Evolutionary conservation across 768 basidiomycete genomes (phyloP).

Genomic region (Tylopilus plumbeoviolaceoides): DNA sequence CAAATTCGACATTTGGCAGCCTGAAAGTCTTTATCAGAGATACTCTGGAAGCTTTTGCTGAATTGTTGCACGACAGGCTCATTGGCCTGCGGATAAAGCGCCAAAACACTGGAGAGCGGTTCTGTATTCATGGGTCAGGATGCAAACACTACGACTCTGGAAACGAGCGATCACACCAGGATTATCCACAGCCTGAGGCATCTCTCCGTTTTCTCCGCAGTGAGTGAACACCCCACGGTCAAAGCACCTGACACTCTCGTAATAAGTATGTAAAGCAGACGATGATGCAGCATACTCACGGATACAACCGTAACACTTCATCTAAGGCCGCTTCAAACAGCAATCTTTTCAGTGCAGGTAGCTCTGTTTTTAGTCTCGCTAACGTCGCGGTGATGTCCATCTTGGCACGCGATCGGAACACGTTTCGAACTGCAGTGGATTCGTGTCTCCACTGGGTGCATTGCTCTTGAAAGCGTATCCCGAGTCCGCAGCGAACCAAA

Average conservation of each 20-base stretch:
- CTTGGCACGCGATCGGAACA: too few species aligned
- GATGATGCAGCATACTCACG: constrained; percentile 9
- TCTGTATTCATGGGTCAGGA: too few species aligned
- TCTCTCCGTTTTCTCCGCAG: background rate
- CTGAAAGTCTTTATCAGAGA: constrained; percentile 10
- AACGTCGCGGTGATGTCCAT: too few species aligned
- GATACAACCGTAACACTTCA: constrained; percentile 17
- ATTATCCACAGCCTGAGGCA: background rate
- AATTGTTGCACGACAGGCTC: background rate
- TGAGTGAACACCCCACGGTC: constrained; percentile 13
- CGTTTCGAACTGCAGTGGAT: background rate
- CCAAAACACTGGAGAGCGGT: background rate
- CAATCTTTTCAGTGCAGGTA: background rate
- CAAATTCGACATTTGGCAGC: constrained; percentile 13
- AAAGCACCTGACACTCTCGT: constrained; percentile 6
- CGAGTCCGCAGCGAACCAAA: constrained; percentile 28
- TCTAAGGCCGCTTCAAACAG: constrained; percentile 26
- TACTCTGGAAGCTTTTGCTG: background rate
- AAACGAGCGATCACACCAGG: background rate
- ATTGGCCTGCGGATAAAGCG: constrained; percentile 13
- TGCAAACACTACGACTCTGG: too few species aligned
- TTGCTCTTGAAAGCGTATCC: constrained; percentile 19
- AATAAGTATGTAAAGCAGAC: background rate
- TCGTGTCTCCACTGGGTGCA: constrained; percentile 25
- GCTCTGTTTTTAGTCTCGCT: too few species aligned